These are phyloP conservation scores for Lentinus tigrinus DNA, from an alignment of 768 basidiomycete species.

Conservation along the genomic window DNA sequence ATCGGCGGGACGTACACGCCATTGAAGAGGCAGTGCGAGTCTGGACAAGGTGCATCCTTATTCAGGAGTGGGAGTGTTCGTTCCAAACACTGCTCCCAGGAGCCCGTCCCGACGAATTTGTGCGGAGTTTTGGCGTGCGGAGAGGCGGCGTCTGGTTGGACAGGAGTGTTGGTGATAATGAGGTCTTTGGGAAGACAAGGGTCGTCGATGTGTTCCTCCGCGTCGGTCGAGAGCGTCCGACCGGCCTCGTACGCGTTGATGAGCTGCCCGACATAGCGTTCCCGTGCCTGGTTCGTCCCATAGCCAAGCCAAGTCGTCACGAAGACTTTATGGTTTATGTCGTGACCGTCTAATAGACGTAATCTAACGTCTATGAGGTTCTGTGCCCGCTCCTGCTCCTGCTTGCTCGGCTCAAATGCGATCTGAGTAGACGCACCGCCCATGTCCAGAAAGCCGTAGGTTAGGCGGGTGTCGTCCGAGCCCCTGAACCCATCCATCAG, in stretches of 20 bases:
- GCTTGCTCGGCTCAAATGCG: slow-evolving; percentile 83
- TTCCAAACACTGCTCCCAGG: slow-evolving; percentile 80
- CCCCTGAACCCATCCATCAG: slow-evolving; percentile 92
- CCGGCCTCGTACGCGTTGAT: slow-evolving; percentile 55
- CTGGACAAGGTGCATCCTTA: slow-evolving; percentile 78
- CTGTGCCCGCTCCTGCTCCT: slow-evolving; percentile 53
- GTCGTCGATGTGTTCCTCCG: slow-evolving; percentile 56
- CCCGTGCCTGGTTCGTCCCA: slow-evolving; percentile 95
- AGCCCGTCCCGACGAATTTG: slow-evolving; percentile 80
- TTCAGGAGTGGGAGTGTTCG: slow-evolving; percentile 78
- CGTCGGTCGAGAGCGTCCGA: slow-evolving; percentile 23
- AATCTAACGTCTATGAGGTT: slow-evolving; percentile 80
- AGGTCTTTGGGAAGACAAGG: slow-evolving; percentile 89
- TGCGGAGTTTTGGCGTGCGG: slow-evolving; percentile 52
- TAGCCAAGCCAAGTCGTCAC: slow-evolving; percentile 99
- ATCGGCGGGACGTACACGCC: slow-evolving; percentile 93
- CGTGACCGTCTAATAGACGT: slow-evolving; percentile 78
- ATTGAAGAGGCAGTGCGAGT: slow-evolving; percentile 88
- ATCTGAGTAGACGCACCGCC: slow-evolving; percentile 99
- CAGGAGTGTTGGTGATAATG: slow-evolving; percentile 52
- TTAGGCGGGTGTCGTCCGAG: slow-evolving; percentile 59
- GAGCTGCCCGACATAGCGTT: slow-evolving; percentile 79
- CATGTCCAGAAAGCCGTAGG: slow-evolving; percentile 99
- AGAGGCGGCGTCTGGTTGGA: slow-evolving; percentile 39
- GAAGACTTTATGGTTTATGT: slow-evolving; percentile 89